Conservation (phyloP, 768 basidiomycete genomes). For the Hericium alpestre region DNA sequence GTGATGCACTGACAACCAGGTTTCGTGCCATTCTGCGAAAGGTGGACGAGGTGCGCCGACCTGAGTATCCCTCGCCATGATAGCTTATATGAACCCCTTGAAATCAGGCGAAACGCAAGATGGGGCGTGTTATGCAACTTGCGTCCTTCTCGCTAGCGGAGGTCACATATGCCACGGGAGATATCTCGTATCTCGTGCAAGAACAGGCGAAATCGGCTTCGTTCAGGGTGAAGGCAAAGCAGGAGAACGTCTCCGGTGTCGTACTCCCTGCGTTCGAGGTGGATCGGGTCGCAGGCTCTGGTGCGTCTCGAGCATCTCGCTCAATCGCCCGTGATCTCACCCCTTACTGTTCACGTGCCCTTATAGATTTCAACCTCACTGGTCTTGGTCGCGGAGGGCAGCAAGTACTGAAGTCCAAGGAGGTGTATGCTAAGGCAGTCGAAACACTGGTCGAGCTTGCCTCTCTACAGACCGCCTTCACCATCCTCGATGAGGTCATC, state of each 20-base stretch:
- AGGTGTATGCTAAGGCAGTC: conserved; percentile 95
- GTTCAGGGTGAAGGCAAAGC: conserved; percentile 88
- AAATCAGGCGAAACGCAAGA: conserved; percentile 88
- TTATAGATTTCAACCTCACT: conserved; percentile 86
- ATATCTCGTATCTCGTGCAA: conserved; percentile 96
- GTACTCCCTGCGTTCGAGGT: conserved; percentile 92
- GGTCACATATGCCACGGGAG: conserved; percentile 94
- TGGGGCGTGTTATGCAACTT: conserved; percentile 97
- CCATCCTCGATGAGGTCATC: conserved; percentile 97
- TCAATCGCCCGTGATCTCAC: conserved; percentile 2
- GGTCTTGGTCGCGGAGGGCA: conserved; percentile 95
- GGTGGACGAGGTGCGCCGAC: conserved; percentile 79
- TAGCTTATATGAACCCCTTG: background rate
- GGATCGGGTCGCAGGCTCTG: conserved; percentile 76
- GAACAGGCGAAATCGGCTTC: conserved; percentile 87
- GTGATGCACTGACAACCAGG: conserved; percentile 89
- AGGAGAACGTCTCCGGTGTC: conserved; percentile 97
- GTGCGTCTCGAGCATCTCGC: conserved; percentile 27
- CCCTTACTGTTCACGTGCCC: background rate
- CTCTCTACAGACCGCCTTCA: conserved; percentile 94
- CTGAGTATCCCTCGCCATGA: too few species aligned
- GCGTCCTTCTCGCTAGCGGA: conserved; percentile 99
- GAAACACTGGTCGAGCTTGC: conserved; percentile 96
- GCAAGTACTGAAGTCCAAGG: conserved; percentile 88
- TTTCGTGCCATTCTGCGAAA: conserved; percentile 91